These are phyloP conservation scores for Suillus decipiens DNA, from an alignment of 768 basidiomycete genomes.

Conservation along the genomic window DNA sequence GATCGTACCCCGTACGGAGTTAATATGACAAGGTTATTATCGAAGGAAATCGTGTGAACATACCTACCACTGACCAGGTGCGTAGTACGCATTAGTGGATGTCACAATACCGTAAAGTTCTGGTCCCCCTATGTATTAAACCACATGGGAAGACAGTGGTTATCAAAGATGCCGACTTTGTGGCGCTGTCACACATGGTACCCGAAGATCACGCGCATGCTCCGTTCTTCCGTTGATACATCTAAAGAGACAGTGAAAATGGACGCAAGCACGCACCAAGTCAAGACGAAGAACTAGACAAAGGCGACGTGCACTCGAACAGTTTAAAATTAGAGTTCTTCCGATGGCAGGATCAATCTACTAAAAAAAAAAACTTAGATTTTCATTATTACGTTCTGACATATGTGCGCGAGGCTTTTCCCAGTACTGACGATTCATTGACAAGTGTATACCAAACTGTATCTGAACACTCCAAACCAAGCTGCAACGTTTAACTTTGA, in stretches of 20 bases:
- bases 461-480: background rate
- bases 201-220: background rate
- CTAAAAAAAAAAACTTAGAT: background rate
- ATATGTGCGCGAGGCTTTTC: background rate
- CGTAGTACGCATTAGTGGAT: background rate
- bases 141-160: background rate
- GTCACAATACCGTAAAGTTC: background rate
- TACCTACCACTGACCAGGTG: background rate
- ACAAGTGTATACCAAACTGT: background rate
- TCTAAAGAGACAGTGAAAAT: background rate
- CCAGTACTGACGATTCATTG: background rate
- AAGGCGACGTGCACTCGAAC: background rate
- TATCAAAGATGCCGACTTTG: conserved; percentile 1
- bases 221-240: too few relatives aligned
- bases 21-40: background rate
- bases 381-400: background rate
- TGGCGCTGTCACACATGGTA: background rate
- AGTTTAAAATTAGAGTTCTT: background rate
- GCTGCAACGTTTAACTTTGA: too few relatives aligned
- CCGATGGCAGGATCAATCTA: too few relatives aligned
- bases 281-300: background rate
- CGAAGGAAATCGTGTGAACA: background rate
- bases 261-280: background rate
- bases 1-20: too few relatives aligned
- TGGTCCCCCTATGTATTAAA: too few relatives aligned